Percentiles rank a stretch among this genome's conserved stretches.
These are phyloP conservation scores for Cladosporium sp. DNA, from an alignment of 2,329 filamentous ascomycete genomes.

Conservation along the genomic window DNA sequence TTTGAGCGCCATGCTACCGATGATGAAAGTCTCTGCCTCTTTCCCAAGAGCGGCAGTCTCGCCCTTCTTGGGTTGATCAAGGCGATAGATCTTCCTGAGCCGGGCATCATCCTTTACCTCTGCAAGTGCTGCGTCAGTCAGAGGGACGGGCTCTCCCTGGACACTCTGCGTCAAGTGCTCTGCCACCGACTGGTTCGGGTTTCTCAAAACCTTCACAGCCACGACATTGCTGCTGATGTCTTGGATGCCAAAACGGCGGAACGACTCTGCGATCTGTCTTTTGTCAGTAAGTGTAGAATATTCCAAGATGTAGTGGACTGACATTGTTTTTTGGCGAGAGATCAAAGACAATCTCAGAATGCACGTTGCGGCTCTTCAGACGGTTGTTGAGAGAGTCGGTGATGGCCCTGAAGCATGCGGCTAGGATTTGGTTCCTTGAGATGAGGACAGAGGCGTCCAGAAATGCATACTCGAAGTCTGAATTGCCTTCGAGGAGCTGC, in stretches of 20 bases:
- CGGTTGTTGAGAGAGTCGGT: slow-evolving; percentile 55
- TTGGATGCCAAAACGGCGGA: slow-evolving; percentile 77
- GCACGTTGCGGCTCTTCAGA: slow-evolving; percentile 75
- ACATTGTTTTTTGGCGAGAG: slow-evolving; percentile 81
- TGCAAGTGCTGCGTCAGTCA: slow-evolving; percentile 59
- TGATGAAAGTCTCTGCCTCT: slow-evolving; percentile 61
- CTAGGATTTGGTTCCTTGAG: slow-evolving; percentile 65
- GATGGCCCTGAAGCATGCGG: slow-evolving; percentile 71
- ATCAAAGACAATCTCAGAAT: slow-evolving; percentile 79
- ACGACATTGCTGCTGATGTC: slow-evolving; percentile 66
- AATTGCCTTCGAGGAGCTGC: slow-evolving; percentile 78
- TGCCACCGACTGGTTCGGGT: slow-evolving; percentile 35
- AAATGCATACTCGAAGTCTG: slow-evolving; percentile 86
- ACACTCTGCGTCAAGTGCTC: slow-evolving; percentile 58
- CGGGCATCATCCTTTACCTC: slow-evolving; percentile 58
- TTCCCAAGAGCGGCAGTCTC: slow-evolving; percentile 15
- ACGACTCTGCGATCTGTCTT: slow-evolving; percentile 80
- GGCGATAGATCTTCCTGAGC: slow-evolving; percentile 80
- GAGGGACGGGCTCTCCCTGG: slow-evolving; percentile 52
- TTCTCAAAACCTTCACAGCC: slow-evolving; percentile 67
- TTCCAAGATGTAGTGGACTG: slow-evolving; percentile 19
- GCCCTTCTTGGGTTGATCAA: slow-evolving; percentile 50
- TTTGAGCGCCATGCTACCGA: slow-evolving; percentile 73
- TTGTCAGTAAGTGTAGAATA: not conserved
- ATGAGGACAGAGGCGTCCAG: slow-evolving; percentile 76